phyloP scores from a whole-genome alignment of 805 yeast species.

The Lachancea mirantina region DNA sequence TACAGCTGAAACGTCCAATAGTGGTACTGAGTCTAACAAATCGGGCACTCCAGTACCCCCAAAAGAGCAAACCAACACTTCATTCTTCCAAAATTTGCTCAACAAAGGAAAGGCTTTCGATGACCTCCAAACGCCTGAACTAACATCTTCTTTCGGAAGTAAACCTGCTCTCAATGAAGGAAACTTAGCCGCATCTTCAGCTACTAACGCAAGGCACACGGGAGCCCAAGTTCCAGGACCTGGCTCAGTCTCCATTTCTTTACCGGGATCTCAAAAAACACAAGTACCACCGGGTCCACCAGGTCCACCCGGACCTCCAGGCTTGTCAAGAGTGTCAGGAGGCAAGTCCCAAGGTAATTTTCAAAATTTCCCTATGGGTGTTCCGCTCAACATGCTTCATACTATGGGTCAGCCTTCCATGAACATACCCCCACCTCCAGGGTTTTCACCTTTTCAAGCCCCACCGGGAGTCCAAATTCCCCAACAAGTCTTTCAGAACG shows the following conservation, averaged over 20 bases:
- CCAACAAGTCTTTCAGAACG: constrained; percentile 5
- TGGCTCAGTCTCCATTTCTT: constrained; percentile 9
- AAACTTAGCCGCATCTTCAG: neutral
- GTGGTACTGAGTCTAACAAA: constrained; percentile 1
- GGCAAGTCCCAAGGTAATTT: constrained; percentile 1
- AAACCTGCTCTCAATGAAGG: constrained; percentile 5
- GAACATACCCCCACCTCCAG: constrained; percentile 15
- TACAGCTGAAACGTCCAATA: constrained; percentile 1
- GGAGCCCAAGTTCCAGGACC: constrained; percentile 6
- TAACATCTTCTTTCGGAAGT: too few relatives aligned
- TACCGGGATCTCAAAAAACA: constrained; percentile 1
- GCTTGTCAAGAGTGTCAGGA: constrained; percentile 4
- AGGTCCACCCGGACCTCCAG: constrained; percentile 6
- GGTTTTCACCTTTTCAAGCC: constrained; percentile 11
- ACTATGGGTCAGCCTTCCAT: constrained; percentile 7
- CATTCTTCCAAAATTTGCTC: constrained; percentile 28
- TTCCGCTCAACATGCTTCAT: constrained; percentile 20
- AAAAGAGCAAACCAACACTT: constrained; percentile 17
- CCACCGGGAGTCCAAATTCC: constrained; percentile 13
- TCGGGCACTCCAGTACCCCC: constrained; percentile 5
- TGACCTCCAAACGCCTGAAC: too few relatives aligned
- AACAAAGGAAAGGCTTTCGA: constrained; percentile 21
- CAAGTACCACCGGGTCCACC: constrained; percentile 2
- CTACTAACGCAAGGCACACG: neutral
- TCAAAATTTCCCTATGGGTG: constrained; percentile 18